A percentile compares a stretch with the other conserved stretches of the same genome.
Conservation (phyloP, 2,329 filamentous ascomycete species). For the Cladobotryum mycophilum region DNA sequence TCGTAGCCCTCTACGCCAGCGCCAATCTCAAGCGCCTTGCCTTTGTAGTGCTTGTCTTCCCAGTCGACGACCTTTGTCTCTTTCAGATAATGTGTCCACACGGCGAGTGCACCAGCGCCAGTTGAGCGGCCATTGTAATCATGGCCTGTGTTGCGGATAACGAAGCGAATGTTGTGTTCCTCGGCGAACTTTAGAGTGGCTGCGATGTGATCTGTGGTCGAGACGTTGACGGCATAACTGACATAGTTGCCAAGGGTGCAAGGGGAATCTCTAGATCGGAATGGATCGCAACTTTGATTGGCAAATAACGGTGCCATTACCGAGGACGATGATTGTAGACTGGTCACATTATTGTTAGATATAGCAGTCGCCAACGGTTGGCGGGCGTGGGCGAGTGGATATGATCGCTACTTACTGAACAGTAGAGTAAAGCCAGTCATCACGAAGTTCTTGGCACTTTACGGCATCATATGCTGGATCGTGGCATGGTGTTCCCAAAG, state of each 20-base stretch:
- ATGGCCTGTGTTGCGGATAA: constrained; percentile 48
- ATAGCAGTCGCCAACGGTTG: neutral
- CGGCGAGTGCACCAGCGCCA: constrained; percentile 38
- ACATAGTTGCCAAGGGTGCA: constrained; percentile 38
- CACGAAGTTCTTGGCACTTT: constrained; percentile 35
- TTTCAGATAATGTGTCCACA: constrained; percentile 39
- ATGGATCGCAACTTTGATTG: constrained; percentile 30
- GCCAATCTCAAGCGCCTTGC: constrained; percentile 47
- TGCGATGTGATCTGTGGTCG: constrained; percentile 24
- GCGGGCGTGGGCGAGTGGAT: constrained; percentile 19
- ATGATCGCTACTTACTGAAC: constrained; percentile 34
- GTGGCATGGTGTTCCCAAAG: constrained; percentile 46
- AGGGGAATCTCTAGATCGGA: constrained; percentile 28
- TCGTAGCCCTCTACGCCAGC: constrained; percentile 49
- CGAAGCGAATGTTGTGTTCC: constrained; percentile 39
- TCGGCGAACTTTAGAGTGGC: constrained; percentile 27
- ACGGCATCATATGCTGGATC: constrained; percentile 39
- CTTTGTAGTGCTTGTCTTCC: constrained; percentile 39
- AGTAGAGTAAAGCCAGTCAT: constrained; percentile 38
- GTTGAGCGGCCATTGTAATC: constrained; percentile 53
- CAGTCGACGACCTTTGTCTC: constrained; percentile 34
- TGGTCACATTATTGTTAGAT: neutral
- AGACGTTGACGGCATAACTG: constrained; percentile 30
- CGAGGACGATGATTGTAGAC: constrained; percentile 12
- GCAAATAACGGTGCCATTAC: constrained; percentile 29